Base-by-base conservation (phyloP, 108 stramenopile genomes). In the Pseudonitzschia multiseries region DNA sequence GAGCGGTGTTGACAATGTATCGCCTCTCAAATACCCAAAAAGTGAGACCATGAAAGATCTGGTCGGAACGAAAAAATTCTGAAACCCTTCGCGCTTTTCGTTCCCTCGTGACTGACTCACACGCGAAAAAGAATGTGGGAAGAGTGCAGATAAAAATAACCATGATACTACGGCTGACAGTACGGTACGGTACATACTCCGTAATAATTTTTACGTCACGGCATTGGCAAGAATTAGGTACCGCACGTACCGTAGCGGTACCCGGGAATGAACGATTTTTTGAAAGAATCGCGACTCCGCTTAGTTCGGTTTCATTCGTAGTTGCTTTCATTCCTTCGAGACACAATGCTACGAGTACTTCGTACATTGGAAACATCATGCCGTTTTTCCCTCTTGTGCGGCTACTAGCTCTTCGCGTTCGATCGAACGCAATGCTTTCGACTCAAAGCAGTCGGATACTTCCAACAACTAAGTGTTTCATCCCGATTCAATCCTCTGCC, bases 381-480 rank as follows among this genome's bases (percentile, higher is more conserved):
- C 61, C 26, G 18, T 31, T 33, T 8, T 40, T n/a, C 17, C 27
- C 0, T 40, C 61, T 62, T 21, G n/a, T 40, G 0, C 32, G 61
- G 1, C 13, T 48, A 40, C 13, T 62, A 41, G 61, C 61, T n/a
- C 36, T 62, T 4, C 61, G 61, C n/a, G 54, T 56, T 12, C 29
- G 61, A 62, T 62, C 61, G 32, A 31, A 62, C 14, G 61, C 61
- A 40, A 0, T 31, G 61, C 20, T n/a, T 36, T 62, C 61, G 27
- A 0, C 20, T 15, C 61, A 41, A n/a, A 33, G 61, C 29, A 59
- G 6, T n/a, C 5, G 27, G 22, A 31, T 14, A 62, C 18, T 42
- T 14, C 27, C 36, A 62, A 33, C 61, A 15, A 48, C 33, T 14
- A 33, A 1, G 20, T 31, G 18, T 40, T 62, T 8, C 29, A 12